Evolutionary conservation across 2,329 filamentous ascomycete genomes (phyloP).

Genomic region (Scytalidium lignicola): DNA sequence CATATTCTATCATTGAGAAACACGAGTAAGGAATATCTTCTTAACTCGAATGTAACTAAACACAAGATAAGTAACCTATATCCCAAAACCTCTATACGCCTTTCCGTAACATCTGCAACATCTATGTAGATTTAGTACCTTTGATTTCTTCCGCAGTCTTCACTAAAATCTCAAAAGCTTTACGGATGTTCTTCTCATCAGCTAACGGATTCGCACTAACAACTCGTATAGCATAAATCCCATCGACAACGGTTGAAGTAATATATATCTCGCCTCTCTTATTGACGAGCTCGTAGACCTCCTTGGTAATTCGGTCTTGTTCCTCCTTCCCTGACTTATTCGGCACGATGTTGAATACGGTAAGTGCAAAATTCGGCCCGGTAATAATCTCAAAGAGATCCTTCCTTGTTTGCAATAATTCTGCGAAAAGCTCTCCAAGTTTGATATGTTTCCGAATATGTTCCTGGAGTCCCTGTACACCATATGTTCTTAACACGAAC

Average conservation of each 20-base stretch:
- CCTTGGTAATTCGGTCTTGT: slow-evolving; percentile 64
- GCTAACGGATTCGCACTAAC: slow-evolving; percentile 67
- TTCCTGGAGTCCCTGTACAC: slow-evolving; percentile 66
- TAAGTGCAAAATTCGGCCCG: slow-evolving; percentile 70
- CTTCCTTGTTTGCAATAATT: slow-evolving; percentile 47
- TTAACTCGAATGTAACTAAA: no score
- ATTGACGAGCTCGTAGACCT: slow-evolving; percentile 72
- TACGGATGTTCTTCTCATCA: slow-evolving; percentile 66
- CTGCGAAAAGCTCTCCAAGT: slow-evolving; percentile 66
- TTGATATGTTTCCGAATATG: slow-evolving; percentile 67
- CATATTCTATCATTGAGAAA: no score
- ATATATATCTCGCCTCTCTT: slow-evolving; percentile 72
- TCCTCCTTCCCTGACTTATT: slow-evolving; percentile 36
- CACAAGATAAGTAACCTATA: no score
- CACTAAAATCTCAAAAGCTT: slow-evolving; percentile 71
- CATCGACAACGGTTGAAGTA: slow-evolving; percentile 69
- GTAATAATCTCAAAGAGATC: slow-evolving; percentile 77
- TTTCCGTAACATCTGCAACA: no score
- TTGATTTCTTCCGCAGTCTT: slow-evolving; percentile 25
- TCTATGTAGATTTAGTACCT: not conserved
- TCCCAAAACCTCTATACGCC: no score
- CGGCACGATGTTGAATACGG: slow-evolving; percentile 64
- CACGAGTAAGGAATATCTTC: no score
- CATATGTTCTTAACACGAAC: slow-evolving; percentile 86
- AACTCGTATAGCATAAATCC: slow-evolving; percentile 73